Base-by-base conservation (phyloP, 2,329 filamentous ascomycete genomes). In the Ceratocystis variospora region DNA sequence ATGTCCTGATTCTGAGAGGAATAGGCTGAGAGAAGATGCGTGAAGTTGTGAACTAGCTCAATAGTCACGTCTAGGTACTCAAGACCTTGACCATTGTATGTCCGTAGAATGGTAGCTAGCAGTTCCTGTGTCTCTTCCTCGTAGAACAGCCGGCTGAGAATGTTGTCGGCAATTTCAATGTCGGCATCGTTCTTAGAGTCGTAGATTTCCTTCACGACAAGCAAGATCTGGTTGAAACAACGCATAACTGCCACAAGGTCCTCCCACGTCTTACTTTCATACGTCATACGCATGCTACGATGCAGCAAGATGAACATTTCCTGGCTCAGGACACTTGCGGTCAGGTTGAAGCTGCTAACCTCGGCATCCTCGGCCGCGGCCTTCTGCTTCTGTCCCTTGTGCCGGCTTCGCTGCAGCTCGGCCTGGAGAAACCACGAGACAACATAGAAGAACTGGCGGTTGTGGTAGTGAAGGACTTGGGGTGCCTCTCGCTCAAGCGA, bases 101-200 rank as follows among this genome's bases (percentile, higher is more conserved):
- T 87, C 69, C 87, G 82, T 0, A 93, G 80, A 64, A 96, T 88
- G 68, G 86, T 83, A 37, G 93, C 83, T 63, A 99, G 83, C 28
- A 89, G 82, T 69, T 99, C 93, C 72, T 99, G 92, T 0, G 92
- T 96, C 0, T 89, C 84, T 73, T 97, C 91, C 75, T 99, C 94
- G 76, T 99, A 99, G 74, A 99, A 99, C n/a, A 99, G 90, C 68
- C 93, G 89, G 71, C 88, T 95, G 64, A 96, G 84, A 12, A 96
- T 96, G 71, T 99, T 99, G 73, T 99, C 93, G 0, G 94, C 93
- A 73, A 99, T 97, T 71, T 97, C 94, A 73, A 96, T 88, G 70
- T 99, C 90, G n/a, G 96, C 92, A 69, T 96, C 92, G 37, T 89
- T 82, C 0, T 83, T 81, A 0, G 90, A 94, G 61, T 88, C 85